phyloP scores from a whole-genome alignment of 2,329 filamentous ascomycete genomes.

The Penicillium carneum region DNA sequence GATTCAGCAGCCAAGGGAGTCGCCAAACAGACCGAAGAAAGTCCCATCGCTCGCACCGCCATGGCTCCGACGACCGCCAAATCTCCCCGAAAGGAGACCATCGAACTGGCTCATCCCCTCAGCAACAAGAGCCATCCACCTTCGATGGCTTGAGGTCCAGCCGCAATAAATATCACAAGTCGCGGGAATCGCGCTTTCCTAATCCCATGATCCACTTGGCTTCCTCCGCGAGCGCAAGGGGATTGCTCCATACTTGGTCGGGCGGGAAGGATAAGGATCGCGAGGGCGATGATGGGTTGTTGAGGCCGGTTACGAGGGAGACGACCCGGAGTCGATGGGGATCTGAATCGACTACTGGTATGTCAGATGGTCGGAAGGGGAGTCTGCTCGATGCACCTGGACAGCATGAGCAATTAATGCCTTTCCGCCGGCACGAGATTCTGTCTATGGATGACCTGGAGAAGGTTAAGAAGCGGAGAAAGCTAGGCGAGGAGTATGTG shows the following conservation, averaged over 20 bases:
- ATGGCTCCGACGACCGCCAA: conserved; percentile 6
- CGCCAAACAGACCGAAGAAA: conserved; percentile 4
- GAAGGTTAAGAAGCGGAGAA: conserved; percentile 68
- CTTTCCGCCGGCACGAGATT: conserved; percentile 41
- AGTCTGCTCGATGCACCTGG: conserved; percentile 41
- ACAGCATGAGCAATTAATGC: conserved; percentile 36
- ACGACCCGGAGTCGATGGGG: conserved; percentile 44
- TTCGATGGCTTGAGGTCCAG: conserved; percentile 29
- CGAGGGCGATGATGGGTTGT: conserved; percentile 41
- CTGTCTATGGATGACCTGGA: conserved; percentile 48
- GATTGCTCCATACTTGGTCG: conserved; percentile 44
- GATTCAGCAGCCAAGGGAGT: conserved; percentile 7
- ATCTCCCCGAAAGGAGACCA: conserved; percentile 13
- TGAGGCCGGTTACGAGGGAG: conserved; percentile 43
- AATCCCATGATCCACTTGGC: conserved; percentile 45
- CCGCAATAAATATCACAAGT: conserved; percentile 43
- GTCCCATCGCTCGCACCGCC: background rate
- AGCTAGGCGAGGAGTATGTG: conserved; percentile 76
- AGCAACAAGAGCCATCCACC: conserved; percentile 18
- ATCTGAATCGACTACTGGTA: conserved; percentile 41
- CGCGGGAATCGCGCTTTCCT: conserved; percentile 42
- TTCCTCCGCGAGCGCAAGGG: conserved; percentile 42
- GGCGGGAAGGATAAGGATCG: conserved; percentile 42
- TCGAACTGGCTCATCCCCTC: conserved; percentile 13
- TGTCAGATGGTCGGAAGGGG: conserved; percentile 40